phyloP scores from a whole-genome alignment of 352 stramenopile species.

The Aphanomyces stellatus region DNA sequence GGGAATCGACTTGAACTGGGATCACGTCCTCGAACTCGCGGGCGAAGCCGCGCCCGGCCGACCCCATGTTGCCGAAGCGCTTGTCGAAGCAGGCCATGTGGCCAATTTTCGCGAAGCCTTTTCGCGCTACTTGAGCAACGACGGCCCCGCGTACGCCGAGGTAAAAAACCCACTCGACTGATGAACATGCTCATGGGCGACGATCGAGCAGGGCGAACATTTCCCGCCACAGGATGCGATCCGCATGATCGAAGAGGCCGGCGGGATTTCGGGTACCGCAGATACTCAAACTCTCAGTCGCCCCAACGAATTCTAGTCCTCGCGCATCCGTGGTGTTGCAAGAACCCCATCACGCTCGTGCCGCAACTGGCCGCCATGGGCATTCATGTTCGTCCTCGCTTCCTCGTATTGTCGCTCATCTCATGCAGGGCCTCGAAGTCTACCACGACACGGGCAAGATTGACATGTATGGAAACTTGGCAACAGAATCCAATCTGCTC shows the following conservation, averaged over 20 bases:
- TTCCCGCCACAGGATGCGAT: constrained; percentile 81
- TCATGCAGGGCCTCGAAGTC: constrained; percentile 59
- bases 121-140: constrained; percentile 68
- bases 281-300: not conserved
- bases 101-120: constrained; percentile 72
- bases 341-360: constrained; percentile 65
- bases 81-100: constrained; percentile 71
- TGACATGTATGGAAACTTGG: constrained; percentile 65
- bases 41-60: constrained; percentile 70
- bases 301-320: constrained; percentile 32
- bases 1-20: constrained; percentile 73
- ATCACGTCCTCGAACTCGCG: constrained; percentile 72
- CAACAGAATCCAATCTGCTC: constrained; percentile 60
- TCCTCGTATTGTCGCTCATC: no score
- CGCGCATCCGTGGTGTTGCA: constrained; percentile 82
- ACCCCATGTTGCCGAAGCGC: constrained; percentile 67
- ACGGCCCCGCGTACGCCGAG: constrained; percentile 78
- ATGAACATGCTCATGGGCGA: not conserved
- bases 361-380: constrained; percentile 58
- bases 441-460: constrained; percentile 77
- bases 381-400: constrained; percentile 56
- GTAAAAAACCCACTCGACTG: constrained; percentile 30
- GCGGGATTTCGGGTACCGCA: constrained; percentile 31
- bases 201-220: constrained; percentile 46
- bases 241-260: constrained; percentile 72